These are phyloP conservation scores for Gossypium schwendimanii DNA, from an alignment of 441 rosid genomes.

Conservation along the genomic window DNA sequence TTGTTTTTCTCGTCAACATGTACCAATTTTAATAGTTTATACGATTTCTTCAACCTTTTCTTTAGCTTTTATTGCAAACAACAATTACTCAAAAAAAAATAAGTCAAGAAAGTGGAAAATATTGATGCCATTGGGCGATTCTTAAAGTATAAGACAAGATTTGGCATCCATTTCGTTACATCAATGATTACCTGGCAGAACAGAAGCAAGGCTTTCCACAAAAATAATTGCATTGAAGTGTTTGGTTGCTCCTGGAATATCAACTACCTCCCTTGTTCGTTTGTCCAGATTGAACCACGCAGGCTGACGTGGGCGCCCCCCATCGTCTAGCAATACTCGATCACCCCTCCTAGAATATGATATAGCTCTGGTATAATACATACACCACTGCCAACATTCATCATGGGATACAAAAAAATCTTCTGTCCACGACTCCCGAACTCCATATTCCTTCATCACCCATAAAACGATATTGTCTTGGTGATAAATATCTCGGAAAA, in stretches of 20 bases:
- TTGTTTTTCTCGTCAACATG: not conserved
- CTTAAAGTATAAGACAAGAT: not conserved
- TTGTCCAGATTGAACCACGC: not conserved
- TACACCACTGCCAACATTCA: not conserved
- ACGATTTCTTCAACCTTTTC: not conserved
- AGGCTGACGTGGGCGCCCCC: not conserved
- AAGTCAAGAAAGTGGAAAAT: not conserved
- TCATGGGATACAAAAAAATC: not conserved
- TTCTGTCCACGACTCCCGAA: not conserved
- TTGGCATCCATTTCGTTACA: no score
- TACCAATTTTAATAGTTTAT: not conserved
- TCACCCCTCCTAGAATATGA: not conserved
- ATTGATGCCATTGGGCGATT: not conserved
- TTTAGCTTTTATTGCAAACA: not conserved
- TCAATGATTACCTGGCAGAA: not conserved
- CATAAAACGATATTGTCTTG: not conserved
- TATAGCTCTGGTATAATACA: not conserved
- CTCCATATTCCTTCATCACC: slow-evolving; percentile 6
- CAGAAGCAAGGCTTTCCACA: slow-evolving; percentile 4
- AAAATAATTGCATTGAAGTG: not conserved
- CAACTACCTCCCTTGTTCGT: not conserved
- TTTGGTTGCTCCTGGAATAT: not conserved
- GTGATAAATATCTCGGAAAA: not conserved
- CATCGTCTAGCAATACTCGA: not conserved
- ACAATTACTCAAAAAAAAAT: not conserved